phyloP scores from a whole-genome alignment of 1,284 basidiomycete genomes.

The Fistulinella cinereoalba region DNA sequence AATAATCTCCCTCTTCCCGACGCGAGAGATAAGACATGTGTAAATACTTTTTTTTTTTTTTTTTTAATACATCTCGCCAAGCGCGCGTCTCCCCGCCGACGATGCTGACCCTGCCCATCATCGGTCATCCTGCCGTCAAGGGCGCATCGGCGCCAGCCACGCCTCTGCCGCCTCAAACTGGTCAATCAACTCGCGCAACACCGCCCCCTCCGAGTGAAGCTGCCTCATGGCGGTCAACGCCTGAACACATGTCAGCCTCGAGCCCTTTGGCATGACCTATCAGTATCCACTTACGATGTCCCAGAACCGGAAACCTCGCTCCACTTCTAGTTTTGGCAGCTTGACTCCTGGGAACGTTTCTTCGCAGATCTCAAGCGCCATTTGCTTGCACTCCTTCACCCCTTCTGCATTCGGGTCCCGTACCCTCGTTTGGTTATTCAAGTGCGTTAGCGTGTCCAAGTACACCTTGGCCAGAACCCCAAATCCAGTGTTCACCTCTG shows the following conservation, averaged over 20 bases:
- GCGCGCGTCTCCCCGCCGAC: neutral
- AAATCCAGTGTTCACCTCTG: slow-evolving; percentile 96
- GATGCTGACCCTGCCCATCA: slow-evolving; percentile 2
- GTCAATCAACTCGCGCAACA: slow-evolving; percentile 80
- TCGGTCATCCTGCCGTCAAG: slow-evolving; percentile 39
- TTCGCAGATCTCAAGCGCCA: slow-evolving; percentile 89
- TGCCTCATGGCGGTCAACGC: slow-evolving; percentile 86
- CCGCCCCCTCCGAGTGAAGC: slow-evolving; percentile 78
- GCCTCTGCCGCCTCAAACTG: slow-evolving; percentile 94
- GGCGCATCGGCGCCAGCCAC: slow-evolving; percentile 91
- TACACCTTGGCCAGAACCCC: slow-evolving; percentile 97
- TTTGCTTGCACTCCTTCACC: slow-evolving; percentile 79
- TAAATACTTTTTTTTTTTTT: neutral
- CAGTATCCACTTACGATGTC: slow-evolving; percentile 71
- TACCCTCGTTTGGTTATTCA: slow-evolving; percentile 76
- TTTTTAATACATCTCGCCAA: neutral
- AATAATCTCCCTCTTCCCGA: neutral
- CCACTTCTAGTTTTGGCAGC: slow-evolving; percentile 82
- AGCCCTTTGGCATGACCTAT: slow-evolving; percentile 3
- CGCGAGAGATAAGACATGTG: neutral
- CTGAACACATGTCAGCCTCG: slow-evolving; percentile 43
- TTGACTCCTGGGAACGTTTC: slow-evolving; percentile 94
- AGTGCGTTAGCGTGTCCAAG: slow-evolving; percentile 86
- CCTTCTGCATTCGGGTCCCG: slow-evolving; percentile 72
- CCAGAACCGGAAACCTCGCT: slow-evolving; percentile 98